Base-by-base conservation (phyloP, 768 basidiomycete genomes). In the Coprinopsis sp. region DNA sequence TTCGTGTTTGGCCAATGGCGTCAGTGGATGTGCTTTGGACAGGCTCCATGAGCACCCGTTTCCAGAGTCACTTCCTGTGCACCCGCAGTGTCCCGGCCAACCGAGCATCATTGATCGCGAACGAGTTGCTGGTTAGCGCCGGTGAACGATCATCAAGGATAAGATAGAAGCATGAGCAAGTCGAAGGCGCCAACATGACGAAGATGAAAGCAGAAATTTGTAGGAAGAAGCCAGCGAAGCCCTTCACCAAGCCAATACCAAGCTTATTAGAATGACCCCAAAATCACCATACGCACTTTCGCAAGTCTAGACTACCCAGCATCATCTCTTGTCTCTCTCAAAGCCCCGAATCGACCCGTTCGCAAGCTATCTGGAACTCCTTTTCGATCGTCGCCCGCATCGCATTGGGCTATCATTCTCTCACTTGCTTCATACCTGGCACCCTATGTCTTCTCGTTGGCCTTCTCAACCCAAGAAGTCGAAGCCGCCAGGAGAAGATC, bases 291-390 rank as follows among this genome's bases (percentile, higher is more conserved):
- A 74, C 90, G 76, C 60, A 97, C 92, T 86, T 85, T 67, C 74
- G 79, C 50, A 97, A 66, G 67, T 97, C 92, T 23, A 99, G 74
- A 18, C 88, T 78, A 53, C 91, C 82, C 39, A 98, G 82, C 74
- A 97, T 81, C 64, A 87, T 86, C 19, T 85, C 74, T 66, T 97
- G 93, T 63, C 85, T 79, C 66, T 86, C 84, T 53, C 79, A 65
- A 47, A 84, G 71, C 40, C 77, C 84, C 52, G 78, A 77, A 36
- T 78, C 73, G 48, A 74, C 86, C 61, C 84, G 80, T 51, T 82
- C 77, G 0, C 88, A 92, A 0, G 88, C 92, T 50, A 84, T 82
- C 19, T 87, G 72, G 10, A 91, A 67, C 57, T 93, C 90, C 6
- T 82, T 77, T 34, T 81, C 78, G 7, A 91, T 61, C 13, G 62